Conservation (phyloP, 2,329 filamentous ascomycete genomes). For the Alternaria solani region DNA sequence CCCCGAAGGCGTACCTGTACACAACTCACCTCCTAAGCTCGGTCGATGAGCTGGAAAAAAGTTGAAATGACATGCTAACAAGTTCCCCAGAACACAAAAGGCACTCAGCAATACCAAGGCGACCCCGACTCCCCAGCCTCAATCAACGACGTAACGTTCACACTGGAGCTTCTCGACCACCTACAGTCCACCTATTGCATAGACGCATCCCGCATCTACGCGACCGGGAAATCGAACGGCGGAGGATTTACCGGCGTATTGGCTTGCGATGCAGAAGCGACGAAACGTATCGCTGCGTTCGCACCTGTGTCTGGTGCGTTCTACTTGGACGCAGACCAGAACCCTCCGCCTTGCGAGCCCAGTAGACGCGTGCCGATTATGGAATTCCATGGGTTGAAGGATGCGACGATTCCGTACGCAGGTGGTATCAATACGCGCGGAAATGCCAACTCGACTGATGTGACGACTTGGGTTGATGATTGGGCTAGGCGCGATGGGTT, state of each 20-base stretch:
- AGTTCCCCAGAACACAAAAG: conserved; percentile 14
- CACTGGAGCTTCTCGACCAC: conserved; percentile 53
- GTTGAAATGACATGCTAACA: not conserved
- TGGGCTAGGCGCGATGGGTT: conserved; percentile 51
- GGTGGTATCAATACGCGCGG: conserved; percentile 43
- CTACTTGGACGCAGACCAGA: conserved; percentile 47
- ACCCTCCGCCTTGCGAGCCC: conserved; percentile 38
- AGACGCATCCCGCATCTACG: conserved; percentile 56
- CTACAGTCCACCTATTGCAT: conserved; percentile 56
- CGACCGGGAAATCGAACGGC: conserved; percentile 63
- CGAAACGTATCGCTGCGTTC: conserved; percentile 59
- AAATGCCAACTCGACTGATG: conserved; percentile 28
- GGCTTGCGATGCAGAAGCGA: conserved; percentile 56
- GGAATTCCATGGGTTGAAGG: conserved; percentile 56
- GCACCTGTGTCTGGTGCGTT: conserved; percentile 59
- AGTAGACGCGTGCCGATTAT: conserved; percentile 50
- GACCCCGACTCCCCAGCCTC: conserved; percentile 50
- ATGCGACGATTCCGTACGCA: conserved; percentile 53
- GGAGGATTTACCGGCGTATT: conserved; percentile 60
- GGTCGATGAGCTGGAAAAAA: not conserved
- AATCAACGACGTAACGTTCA: conserved; percentile 57
- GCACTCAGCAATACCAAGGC: conserved; percentile 53
- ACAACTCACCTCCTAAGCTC: not conserved
- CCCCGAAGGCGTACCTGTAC: conserved; percentile 52
- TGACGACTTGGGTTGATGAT: conserved; percentile 45